Base-by-base conservation (phyloP, 495 filamentous ascomycete genomes). In the Parathielavia hyrcaniae region DNA sequence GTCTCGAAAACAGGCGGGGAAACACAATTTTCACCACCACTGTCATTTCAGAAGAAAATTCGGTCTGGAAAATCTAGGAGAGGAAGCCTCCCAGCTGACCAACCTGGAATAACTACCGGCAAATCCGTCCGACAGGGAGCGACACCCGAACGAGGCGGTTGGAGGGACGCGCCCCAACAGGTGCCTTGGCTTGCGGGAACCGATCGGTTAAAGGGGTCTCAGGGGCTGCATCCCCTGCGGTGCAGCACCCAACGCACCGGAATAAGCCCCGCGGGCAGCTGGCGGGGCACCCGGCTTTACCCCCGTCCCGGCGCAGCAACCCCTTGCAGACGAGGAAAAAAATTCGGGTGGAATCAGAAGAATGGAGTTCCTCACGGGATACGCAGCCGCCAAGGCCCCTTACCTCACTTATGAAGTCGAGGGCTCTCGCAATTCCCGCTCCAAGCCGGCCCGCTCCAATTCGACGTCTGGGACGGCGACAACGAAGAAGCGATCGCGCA, bases 341-440 rank as follows among this genome's bases (percentile, higher is more conserved):
- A 59, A 44, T 55, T n/a, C 52, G 54, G 43, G 44, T 46, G 44
- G 43, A 23, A 26, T 17, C 32, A 16, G 22, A 47, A 72, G 20
- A 54, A 72, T 72, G 69, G 69, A 72, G 66, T 72, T 67, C 45
- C 60, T 69, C 52, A 61, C 66, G 11, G 69, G 69, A 36, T 72
- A 69, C 47, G 69, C 68, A 39, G 62, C 67, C 35, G 64, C 69
- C 44, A 67, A 64, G 60, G 60, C 67, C 61, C 69, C 69, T 61
- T 69, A 69, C 63, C 61, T 67, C 62, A 59, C 63, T 61, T 72
- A 70, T 63, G 63, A 63, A 59, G 69, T 66, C 60, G 68, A 68
- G 56, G 64, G 64, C 22, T 61, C 58, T 55, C 64, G 53, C 40
- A 55, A 54, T 52, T 62, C 58, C 30, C 57, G 55, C 39, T 46